Percentiles rank a stretch among this genome's conserved stretches.
Evolutionary conservation across 2,329 filamentous ascomycete species (phyloP).

Genomic region (Microascus cirrosus): DNA sequence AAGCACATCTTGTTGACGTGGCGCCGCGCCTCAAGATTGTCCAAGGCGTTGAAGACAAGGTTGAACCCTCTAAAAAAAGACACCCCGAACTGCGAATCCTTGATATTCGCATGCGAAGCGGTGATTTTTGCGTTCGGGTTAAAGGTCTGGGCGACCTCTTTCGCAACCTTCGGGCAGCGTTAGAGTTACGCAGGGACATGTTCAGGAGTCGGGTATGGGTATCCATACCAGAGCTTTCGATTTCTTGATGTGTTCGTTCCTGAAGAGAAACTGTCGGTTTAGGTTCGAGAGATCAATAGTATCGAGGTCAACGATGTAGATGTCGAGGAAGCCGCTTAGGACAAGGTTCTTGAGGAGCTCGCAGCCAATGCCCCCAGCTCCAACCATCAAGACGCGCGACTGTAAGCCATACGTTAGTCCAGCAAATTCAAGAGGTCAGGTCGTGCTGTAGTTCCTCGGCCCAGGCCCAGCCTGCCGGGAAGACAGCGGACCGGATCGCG

Average conservation of each 20-base stretch:
- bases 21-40: constrained; percentile 85
- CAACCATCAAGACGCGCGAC: constrained; percentile 86
- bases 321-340: constrained; percentile 80
- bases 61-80: constrained; percentile 78
- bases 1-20: constrained; percentile 98
- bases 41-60: constrained; percentile 91
- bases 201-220: neutral
- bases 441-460: neutral
- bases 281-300: constrained; percentile 97
- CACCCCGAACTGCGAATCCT: constrained; percentile 74
- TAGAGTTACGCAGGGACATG: neutral
- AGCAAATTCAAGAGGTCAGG: neutral
- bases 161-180: constrained; percentile 56
- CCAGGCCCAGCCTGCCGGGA: neutral
- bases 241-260: constrained; percentile 95
- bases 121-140: constrained; percentile 80
- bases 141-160: constrained; percentile 81
- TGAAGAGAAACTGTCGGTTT: constrained; percentile 94
- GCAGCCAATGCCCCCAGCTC: constrained; percentile 93
- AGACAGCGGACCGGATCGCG: neutral
- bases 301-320: constrained; percentile 93
- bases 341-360: constrained; percentile 96
- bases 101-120: constrained; percentile 91
- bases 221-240: constrained; percentile 75
- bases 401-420: constrained; percentile 26